Evolutionary conservation across 1,284 basidiomycete genomes (phyloP), one percentile per base, ranked within the genome.

Genomic region (Ceratobasidium sp.): DNA sequence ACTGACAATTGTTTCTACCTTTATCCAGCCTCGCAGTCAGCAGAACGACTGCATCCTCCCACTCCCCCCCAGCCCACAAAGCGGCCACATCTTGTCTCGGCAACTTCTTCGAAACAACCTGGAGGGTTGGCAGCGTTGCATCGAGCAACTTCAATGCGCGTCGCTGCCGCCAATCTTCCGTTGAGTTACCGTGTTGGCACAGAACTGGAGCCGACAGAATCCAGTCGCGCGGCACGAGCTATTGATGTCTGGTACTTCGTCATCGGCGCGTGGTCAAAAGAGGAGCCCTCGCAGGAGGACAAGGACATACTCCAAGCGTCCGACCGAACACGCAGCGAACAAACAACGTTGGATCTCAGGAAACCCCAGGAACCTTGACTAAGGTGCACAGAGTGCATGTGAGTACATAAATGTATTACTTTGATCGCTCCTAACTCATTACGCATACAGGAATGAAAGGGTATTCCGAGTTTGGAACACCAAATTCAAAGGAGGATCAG

Each of bases 381-480:
- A 32, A 4, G 40, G 40, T 65, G 62, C 25, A 65, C 43, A 19
- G 62, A 65, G 25, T 65, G 62, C 40, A 11, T 65, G 62, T 65
- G 11, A 65, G 62, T 65, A 29, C 25, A 29, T 29, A 29, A 29
- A 29, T 29, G 25, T 29, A 29, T 29, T 29, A 29, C 25, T 29
- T 29, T 29, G 25, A 29, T 29, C 25, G 25, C 25, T 29, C 25
- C 25, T 29, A 11, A 25, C 40, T 46, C 25, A 7, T 32, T 17
- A 44, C 15, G 44, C 9, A 44, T 44, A 11, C n/a, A 65, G 62
- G 25, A 65, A 65, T 25, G 3, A 11, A 4, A 19, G 32, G 9
- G 9, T 25, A 46, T 65, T 37, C 40, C 40, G 25, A 29, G 46
- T 25, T 7, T 65, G 62, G 62, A 65, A 65, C 40, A 65, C 44